Base-by-base conservation (phyloP, 2,329 filamentous ascomycete species). In the Neonectria neomacrospora region DNA sequence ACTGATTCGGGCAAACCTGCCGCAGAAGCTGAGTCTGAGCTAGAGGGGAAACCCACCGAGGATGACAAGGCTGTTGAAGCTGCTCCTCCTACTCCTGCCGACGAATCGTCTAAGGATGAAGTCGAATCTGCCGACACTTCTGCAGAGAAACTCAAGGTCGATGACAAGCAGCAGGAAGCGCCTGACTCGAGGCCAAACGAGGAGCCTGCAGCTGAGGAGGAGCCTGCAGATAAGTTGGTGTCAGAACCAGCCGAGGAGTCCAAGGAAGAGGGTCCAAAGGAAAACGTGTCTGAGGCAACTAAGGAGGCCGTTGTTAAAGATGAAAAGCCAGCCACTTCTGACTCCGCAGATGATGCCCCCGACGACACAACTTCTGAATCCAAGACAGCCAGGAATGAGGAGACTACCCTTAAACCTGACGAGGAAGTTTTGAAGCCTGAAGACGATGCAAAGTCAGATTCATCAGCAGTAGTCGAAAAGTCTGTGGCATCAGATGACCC, bases 401-500 rank as follows among this genome's bases (percentile, higher is more conserved):
- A 59, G 30, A 47, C 32, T 6, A 10, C 37, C 18, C 42, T 51
- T 23, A 52, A 53, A 53, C 12, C 22, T 34, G 39, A 54, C 45
- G 20, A 18, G 28, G 48, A 37, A 30, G 37, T 23, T 22, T 22
- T 20, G 18, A 54, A 54, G 20, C 16, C 54, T 7, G 42, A 62
- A 12, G 50, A 58, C 3, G 34, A 47, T 32, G 41, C 32, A 22
- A 41, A 54, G 6, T 18, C 53, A n/a, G 47, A 53, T 30, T 34
- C 37, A 28, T 7, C 20, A 18, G 23, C 16, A 10, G 11, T 34
- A 41, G 11, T 30, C 12, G 48, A 48, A n/a, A 53, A 60, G 48
- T 3, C 61, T 41, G 44, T 18, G 10, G 30, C 30, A 26, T 45
- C 61, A n/a, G 61, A 64, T 16, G 42, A 61, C 18, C 16, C 22